Base-by-base conservation (phyloP, 441 rosid genomes). In the Jatropha podagrica region DNA sequence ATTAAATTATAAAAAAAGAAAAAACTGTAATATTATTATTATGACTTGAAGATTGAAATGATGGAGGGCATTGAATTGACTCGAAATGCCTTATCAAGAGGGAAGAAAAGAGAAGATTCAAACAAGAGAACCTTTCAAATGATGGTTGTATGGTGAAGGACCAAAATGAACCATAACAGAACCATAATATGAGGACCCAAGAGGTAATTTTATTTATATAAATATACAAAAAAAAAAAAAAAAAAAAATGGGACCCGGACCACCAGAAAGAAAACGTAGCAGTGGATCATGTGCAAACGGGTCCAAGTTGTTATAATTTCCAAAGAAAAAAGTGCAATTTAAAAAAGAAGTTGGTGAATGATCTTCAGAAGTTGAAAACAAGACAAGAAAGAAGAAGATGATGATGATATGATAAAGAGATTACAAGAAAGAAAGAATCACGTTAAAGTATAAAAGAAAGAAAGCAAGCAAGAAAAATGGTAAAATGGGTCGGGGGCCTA, bases 381-480 rank as follows among this genome's bases (percentile, higher is more conserved):
- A 15, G 56, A 13, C n/a, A 52, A 52, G 54, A 48, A 62, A 10
- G 26, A 51, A 32, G 10, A 7, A n/a, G 20, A 68, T 4, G 14
- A 27, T 4, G 14, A 27, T 7, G 49, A 7, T 17, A 48, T 4
- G 51, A 62, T 7, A 62, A 49, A 23, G 10, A 7, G 3, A 62
- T 14, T 18, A 18, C 32, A 46, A 9, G 9, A 20, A 52, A 58
- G 12, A 52, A 64, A 37, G 75, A 72, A 75, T 80, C 85, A 80
- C 81, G 78, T 79, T 77, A 74, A 77, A 79, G 82, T 32, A 65
- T 1, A 37, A 63, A 63, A 49, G 11, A 14, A 15, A 37, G 27
- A 55, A 58, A 38, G 48, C 23, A 23, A 23, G 46, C n/a, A n/a
- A n/a, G n/a, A n/a, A 42, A 55, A 60, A 64, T 23, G 14, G 56